These are phyloP conservation scores for Naganishia onofrii DNA, from an alignment of 768 basidiomycete species.

Conservation along the genomic window DNA sequence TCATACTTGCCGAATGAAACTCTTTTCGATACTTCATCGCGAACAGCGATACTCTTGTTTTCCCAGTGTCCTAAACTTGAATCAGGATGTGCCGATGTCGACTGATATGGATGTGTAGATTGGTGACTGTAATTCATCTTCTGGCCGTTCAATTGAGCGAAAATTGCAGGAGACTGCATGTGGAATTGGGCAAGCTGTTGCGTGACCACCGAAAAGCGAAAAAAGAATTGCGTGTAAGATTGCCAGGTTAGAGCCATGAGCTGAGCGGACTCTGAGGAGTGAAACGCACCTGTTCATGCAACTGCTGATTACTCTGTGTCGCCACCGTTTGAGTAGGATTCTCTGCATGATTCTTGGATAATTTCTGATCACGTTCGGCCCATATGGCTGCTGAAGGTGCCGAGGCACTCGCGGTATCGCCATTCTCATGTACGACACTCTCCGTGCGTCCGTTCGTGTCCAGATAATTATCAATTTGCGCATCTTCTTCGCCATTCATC, in stretches of 20 bases:
- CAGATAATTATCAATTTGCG: background rate
- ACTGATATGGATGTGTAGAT: constrained; percentile 27
- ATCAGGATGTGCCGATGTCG: constrained; percentile 23
- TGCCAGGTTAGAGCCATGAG: background rate
- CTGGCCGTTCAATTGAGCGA: constrained; percentile 33
- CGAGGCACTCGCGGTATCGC: background rate
- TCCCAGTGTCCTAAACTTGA: constrained; percentile 12
- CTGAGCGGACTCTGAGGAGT: background rate
- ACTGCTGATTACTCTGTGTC: background rate
- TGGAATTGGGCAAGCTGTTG: constrained; percentile 49
- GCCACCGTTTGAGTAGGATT: background rate
- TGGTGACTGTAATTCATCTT: constrained; percentile 39
- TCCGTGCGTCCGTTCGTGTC: background rate
- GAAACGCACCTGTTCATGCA: constrained; percentile 14
- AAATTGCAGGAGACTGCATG: constrained; percentile 49
- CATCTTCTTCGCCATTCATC: background rate
- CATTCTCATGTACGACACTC: background rate
- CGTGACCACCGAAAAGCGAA: background rate
- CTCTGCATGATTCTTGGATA: background rate
- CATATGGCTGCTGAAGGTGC: background rate
- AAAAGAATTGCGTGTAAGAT: background rate
- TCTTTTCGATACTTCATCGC: constrained; percentile 34
- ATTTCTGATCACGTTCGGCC: background rate
- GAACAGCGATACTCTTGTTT: constrained; percentile 30
- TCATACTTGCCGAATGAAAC: constrained; percentile 17